Evolutionary conservation across 208 protist genomes (phyloP).

Genomic region (Acanthamoeba culbertsoni): DNA sequence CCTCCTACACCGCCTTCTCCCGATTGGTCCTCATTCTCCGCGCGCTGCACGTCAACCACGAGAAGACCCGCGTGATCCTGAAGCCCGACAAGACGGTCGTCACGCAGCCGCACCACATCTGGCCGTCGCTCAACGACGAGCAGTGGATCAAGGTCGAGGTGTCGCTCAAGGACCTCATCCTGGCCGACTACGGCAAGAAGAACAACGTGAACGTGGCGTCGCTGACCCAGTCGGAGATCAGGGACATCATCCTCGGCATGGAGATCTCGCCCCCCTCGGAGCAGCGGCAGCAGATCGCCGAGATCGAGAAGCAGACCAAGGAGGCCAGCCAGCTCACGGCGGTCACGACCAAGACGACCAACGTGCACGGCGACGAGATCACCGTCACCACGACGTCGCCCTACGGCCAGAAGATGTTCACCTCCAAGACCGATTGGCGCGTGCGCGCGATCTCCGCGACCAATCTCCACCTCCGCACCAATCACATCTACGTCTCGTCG

Average conservation of each 20-base stretch:
- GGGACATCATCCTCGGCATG: slow-evolving; percentile 99
- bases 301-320: slow-evolving; percentile 95
- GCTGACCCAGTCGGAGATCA: slow-evolving; percentile 99
- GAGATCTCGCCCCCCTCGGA: slow-evolving; percentile 97
- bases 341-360: slow-evolving; percentile 87
- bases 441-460: slow-evolving; percentile 91
- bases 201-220: slow-evolving; percentile 99
- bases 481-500: slow-evolving; percentile 93
- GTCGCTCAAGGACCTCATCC: slow-evolving; percentile 99
- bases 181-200: slow-evolving; percentile 99
- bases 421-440: slow-evolving; percentile 93
- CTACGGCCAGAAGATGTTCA: slow-evolving; percentile 90
- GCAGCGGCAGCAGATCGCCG: slow-evolving; percentile 98
- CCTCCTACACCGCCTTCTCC: slow-evolving; percentile 98
- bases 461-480: slow-evolving; percentile 93
- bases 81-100: slow-evolving; percentile 95
- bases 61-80: slow-evolving; percentile 94
- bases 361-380: slow-evolving; percentile 93
- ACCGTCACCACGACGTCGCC: slow-evolving; percentile 88
- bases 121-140: slow-evolving; percentile 98
- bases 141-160: slow-evolving; percentile 99
- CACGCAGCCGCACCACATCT: slow-evolving; percentile 97
- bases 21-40: slow-evolving; percentile 99
- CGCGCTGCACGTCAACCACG: slow-evolving; percentile 97
- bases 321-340: slow-evolving; percentile 87